phyloP scores from a whole-genome alignment of 208 protist species.

The Strigomonas oncopelti region DNA sequence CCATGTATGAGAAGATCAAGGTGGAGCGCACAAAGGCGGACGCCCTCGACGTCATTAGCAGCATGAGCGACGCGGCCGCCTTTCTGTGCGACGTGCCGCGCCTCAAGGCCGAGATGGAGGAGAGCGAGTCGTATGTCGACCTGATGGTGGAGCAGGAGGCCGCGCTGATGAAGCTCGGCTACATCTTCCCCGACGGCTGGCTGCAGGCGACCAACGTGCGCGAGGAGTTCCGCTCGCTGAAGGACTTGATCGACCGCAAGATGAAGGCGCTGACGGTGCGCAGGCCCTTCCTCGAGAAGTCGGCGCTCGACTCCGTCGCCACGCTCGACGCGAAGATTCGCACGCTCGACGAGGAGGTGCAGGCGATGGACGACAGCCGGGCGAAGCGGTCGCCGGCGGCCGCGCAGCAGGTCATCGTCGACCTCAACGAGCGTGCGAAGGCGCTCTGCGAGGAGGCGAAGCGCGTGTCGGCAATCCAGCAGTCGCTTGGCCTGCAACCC shows the following conservation, averaged over 20 bases:
- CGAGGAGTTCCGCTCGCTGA: constrained; percentile 91
- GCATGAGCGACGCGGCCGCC: constrained; percentile 57
- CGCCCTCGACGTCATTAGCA: constrained; percentile 88
- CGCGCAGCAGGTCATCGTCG: constrained; percentile 61
- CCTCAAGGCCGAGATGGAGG: constrained; percentile 72
- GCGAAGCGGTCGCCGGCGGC: constrained; percentile 34
- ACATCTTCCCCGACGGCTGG: constrained; percentile 92
- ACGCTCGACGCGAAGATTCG: constrained; percentile 57
- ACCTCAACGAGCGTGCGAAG: constrained; percentile 65
- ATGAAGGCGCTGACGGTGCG: constrained; percentile 84
- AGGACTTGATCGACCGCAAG: constrained; percentile 90
- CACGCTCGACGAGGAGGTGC: constrained; percentile 47
- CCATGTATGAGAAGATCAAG: constrained; percentile 44
- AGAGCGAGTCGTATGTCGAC: constrained; percentile 46
- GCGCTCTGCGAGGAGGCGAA: constrained; percentile 61
- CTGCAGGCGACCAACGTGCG: constrained; percentile 84
- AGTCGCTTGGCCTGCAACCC: constrained; percentile 54
- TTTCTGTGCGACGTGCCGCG: constrained; percentile 70
- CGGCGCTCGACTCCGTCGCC: constrained; percentile 43
- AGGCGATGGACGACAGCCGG: constrained; percentile 29
- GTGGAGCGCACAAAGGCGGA: constrained; percentile 64
- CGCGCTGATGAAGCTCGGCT: constrained; percentile 80
- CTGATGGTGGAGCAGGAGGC: constrained; percentile 80
- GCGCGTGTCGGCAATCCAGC: constrained; percentile 78
- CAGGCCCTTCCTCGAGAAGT: constrained; percentile 57